Base-by-base conservation (phyloP, 2,329 filamentous ascomycete genomes). In the Penicillium corylophilum region DNA sequence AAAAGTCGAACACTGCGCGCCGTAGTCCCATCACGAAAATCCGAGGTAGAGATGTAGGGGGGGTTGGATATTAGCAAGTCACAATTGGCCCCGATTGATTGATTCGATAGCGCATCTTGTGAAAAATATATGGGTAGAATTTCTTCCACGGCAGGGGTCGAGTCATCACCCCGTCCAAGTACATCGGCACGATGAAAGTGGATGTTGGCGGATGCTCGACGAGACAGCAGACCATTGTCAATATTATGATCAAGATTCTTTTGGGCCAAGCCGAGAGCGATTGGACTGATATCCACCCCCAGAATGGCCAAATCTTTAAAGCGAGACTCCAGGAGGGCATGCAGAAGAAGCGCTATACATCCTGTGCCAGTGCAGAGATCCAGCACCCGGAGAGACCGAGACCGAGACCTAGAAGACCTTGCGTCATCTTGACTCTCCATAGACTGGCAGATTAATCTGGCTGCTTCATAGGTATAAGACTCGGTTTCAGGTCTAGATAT, bases 301-400 rank as follows among this genome's bases (percentile, higher is more conserved):
- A 79, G 64, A n/a, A 89, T 74, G 4, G 74, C 69, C 7, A 89
- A 60, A 0, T 58, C 44, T 1, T 68, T 61, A 45, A 76, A 70
- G 18, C 70, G 63, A 3, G 67, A 60, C 28, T 63, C 66, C 51
- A 90, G 79, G 9, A 86, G 77, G 31, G 85, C 77, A 55, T 88
- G 83, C 6, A 96, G 78, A 3, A 90, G 81, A 8, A 97, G 80
- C 0, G 90, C 82, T 56, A 97, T 95, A 72, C 93, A 96, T 4
- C 94, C 94, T 5, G 89, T 90, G 9, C 94, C 94, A 0, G 90
- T 92, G 71, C 94, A 97, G 26, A 96, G 77, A 70, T 99, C 94
- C 8, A 96, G 71, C 36, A 97, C 76, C 12, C 79, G 80, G 12
- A 95, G 61, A 15, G 64, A 55, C 61, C 60, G 61, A 15, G 64